phyloP scores from a whole-genome alignment of 108 stramenopile genomes.

The Cyclotella choctawhatcheeana region DNA sequence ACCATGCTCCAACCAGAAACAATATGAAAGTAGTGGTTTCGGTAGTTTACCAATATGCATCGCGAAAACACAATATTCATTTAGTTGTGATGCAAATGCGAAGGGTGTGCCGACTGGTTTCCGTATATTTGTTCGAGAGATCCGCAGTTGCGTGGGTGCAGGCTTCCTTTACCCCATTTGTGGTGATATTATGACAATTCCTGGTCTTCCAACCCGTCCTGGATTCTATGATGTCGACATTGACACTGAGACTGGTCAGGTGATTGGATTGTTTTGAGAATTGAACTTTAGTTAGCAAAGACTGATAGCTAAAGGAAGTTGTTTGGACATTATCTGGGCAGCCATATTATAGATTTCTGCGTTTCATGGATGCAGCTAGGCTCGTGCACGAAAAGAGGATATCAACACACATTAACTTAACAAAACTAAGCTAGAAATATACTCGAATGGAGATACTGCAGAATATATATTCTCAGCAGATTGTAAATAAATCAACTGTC shows the following conservation, averaged over 20 bases:
- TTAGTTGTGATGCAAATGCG: constrained; percentile 91
- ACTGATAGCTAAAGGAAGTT: no score
- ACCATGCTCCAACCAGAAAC: constrained; percentile 23
- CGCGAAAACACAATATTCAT: constrained; percentile 99
- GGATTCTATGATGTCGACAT: constrained; percentile 99
- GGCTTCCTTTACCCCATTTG: constrained; percentile 97
- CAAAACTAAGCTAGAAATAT: no score
- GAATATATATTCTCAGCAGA: no score
- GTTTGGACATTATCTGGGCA: no score
- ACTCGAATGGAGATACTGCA: no score
- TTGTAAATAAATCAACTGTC: no score
- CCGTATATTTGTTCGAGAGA: constrained; percentile 93
- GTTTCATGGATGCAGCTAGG: no score
- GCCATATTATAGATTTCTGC: no score
- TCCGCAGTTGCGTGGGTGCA: constrained; percentile 96
- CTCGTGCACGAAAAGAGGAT: no score
- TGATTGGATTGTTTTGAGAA: constrained; percentile 98
- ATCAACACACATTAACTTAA: no score
- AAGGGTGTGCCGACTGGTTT: constrained; percentile 95
- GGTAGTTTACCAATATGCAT: constrained; percentile 97
- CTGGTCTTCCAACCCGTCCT: constrained; percentile 98
- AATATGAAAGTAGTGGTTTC: constrained; percentile 91
- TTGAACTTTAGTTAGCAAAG: no score
- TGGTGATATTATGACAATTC: constrained; percentile 93
- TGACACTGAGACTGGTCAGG: constrained; percentile 91